phyloP scores from a whole-genome alignment of 2,329 filamentous ascomycete species.

The Escovopsis sp. region DNA sequence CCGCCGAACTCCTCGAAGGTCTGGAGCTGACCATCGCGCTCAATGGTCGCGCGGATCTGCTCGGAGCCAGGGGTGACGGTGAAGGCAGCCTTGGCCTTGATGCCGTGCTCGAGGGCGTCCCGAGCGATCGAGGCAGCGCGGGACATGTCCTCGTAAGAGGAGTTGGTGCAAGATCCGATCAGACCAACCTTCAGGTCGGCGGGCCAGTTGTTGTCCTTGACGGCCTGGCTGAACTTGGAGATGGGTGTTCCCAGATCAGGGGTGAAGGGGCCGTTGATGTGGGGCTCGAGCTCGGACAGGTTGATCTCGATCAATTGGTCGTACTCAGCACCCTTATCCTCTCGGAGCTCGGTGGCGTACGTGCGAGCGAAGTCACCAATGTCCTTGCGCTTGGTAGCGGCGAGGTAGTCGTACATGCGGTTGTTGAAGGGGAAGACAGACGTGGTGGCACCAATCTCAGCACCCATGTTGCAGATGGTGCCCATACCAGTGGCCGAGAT shows the following conservation, averaged over 20 bases:
- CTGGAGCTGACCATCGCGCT: slow-evolving; percentile 75
- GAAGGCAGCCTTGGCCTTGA: slow-evolving; percentile 90
- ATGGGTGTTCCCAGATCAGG: slow-evolving; percentile 95
- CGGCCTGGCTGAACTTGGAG: slow-evolving; percentile 90
- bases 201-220: slow-evolving; percentile 90
- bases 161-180: slow-evolving; percentile 97
- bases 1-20: slow-evolving; percentile 96
- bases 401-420: slow-evolving; percentile 91
- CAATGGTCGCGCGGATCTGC: slow-evolving; percentile 89
- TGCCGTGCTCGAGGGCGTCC: slow-evolving; percentile 77
- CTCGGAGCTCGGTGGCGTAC: slow-evolving; percentile 73
- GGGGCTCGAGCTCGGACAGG: slow-evolving; percentile 84
- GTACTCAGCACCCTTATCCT: slow-evolving; percentile 85
- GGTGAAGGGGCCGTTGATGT: slow-evolving; percentile 98
- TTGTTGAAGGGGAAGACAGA: slow-evolving; percentile 97
- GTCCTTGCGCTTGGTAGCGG: slow-evolving; percentile 72
- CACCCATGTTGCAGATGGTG: slow-evolving; percentile 59
- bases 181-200: slow-evolving; percentile 92
- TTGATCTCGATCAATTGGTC: slow-evolving; percentile 95
- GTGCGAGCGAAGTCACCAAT: slow-evolving; percentile 81
- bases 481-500: slow-evolving; percentile 77
- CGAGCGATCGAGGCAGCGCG: slow-evolving; percentile 81
- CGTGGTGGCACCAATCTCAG: slow-evolving; percentile 72
- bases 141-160: slow-evolving; percentile 75
- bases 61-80: slow-evolving; percentile 93